These are phyloP conservation scores for Spiraea crenata DNA, from an alignment of 331 rosid genomes.

Conservation along the genomic window DNA sequence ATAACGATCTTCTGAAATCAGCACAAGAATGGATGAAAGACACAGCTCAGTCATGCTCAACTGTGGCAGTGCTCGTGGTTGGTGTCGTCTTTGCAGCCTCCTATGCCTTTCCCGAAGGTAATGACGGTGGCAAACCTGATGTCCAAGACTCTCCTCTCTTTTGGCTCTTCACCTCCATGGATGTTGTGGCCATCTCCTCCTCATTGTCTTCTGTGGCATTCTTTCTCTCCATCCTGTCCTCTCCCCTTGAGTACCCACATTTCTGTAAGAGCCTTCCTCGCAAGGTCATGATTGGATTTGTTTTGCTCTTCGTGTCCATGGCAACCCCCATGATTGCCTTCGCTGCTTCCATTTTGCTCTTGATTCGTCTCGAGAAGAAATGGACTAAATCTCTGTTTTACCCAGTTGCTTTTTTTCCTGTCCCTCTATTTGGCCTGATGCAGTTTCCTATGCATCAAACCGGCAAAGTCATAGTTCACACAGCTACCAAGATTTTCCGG, in stretches of 20 bases:
- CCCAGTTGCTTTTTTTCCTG: conserved; percentile 14
- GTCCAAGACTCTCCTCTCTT: conserved; percentile 14
- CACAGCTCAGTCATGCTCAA: conserved; percentile 21
- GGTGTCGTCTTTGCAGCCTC: conserved; percentile 26
- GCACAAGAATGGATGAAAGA: conserved; percentile 14
- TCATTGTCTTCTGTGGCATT: conserved; percentile 26
- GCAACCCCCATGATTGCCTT: conserved; percentile 21
- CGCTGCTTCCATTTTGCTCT: conserved; percentile 19
- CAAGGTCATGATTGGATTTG: conserved; percentile 15
- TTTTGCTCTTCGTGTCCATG: conserved; percentile 21
- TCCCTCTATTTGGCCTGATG: background rate
- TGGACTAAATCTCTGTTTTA: conserved; percentile 14
- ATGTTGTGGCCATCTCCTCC: conserved; percentile 14
- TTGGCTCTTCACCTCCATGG: conserved; percentile 9
- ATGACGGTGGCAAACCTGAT: conserved; percentile 14
- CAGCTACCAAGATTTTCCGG: too few species aligned
- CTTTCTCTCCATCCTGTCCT: conserved; percentile 24
- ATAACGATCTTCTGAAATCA: background rate
- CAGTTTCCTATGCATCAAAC: conserved; percentile 1
- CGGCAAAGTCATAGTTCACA: too few species aligned
- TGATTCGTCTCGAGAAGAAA: background rate
- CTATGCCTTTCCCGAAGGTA: conserved; percentile 21
- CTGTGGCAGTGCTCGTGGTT: conserved; percentile 16
- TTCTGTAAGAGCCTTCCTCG: conserved; percentile 7
- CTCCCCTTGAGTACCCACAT: conserved; percentile 16